These are phyloP conservation scores for Rhizopus stolonifer DNA, from an alignment of 371 early-diverging fungal species.

Conservation along the genomic window DNA sequence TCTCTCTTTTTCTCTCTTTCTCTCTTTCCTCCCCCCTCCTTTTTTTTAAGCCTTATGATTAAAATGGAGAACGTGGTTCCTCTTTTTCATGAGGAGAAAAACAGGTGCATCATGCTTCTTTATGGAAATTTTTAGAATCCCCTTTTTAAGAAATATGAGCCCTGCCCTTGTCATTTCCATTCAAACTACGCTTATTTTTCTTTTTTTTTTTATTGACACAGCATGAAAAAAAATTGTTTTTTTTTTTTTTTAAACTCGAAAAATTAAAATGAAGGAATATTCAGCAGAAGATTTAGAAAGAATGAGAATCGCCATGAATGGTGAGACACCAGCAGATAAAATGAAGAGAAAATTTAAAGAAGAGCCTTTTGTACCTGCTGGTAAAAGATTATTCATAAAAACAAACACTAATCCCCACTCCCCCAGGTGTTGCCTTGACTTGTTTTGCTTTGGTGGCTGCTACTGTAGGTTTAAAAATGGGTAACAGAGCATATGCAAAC, in stretches of 20 bases:
- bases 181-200: not conserved
- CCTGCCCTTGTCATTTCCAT: not conserved
- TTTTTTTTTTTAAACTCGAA: slow-evolving; percentile 1
- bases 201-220: too few relatives aligned
- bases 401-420: not conserved
- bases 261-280: slow-evolving; percentile 22
- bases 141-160: too few relatives aligned
- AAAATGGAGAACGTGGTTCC: too few relatives aligned
- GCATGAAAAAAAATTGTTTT: slow-evolving; percentile 1
- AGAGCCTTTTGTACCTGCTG: slow-evolving; percentile 54
- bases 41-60: too few relatives aligned
- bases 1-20: too few relatives aligned
- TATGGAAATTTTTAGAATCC: too few relatives aligned
- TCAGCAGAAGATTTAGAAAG: slow-evolving; percentile 38
- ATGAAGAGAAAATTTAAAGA: slow-evolving; percentile 48
- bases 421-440: slow-evolving; percentile 52
- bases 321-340: slow-evolving; percentile 41
- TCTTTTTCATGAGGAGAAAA: too few relatives aligned
- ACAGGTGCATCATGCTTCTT: too few relatives aligned
- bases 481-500: slow-evolving; percentile 49
- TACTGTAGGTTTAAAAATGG: slow-evolving; percentile 47
- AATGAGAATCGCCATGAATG: slow-evolving; percentile 44
- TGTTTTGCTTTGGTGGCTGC: slow-evolving; percentile 53
- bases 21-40: too few relatives aligned
- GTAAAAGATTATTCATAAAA: slow-evolving; percentile 12